phyloP scores from a whole-genome alignment of 495 filamentous ascomycete species.

The Stereocaulon alpinum region DNA sequence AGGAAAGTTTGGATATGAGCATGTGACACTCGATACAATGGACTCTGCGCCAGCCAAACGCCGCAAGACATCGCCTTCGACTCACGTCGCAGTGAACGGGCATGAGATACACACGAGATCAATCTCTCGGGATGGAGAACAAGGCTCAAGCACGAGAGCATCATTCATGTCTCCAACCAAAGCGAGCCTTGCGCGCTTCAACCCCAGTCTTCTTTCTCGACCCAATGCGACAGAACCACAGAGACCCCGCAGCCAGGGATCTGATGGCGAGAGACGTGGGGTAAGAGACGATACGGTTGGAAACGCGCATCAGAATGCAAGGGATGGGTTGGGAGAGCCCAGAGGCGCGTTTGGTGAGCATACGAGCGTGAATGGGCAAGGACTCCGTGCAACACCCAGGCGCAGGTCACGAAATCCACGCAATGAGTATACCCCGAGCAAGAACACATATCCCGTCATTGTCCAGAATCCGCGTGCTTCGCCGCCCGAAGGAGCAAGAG shows the following conservation, averaged over 20 bases:
- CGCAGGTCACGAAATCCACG: constrained; percentile 5
- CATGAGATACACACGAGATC: constrained; percentile 26
- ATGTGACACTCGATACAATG: constrained; percentile 27
- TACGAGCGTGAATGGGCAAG: background rate
- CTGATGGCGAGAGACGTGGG: background rate
- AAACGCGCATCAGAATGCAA: background rate
- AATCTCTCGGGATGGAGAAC: constrained; percentile 23
- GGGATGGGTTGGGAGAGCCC: background rate
- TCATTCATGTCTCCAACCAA: constrained; percentile 59
- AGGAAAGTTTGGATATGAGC: background rate
- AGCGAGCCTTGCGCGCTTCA: constrained; percentile 51
- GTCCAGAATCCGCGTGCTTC: background rate
- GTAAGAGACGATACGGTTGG: background rate
- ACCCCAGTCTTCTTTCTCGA: constrained; percentile 48
- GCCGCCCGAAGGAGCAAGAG: constrained; percentile 1
- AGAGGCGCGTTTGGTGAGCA: background rate
- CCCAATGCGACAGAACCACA: constrained; percentile 32
- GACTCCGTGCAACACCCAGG: background rate
- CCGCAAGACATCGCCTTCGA: constrained; percentile 47
- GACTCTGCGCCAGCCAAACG: constrained; percentile 50
- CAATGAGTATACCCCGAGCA: background rate
- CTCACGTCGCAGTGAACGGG: constrained; percentile 26
- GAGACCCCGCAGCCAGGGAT: background rate
- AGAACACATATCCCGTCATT: background rate
- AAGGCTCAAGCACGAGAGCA: constrained; percentile 26